phyloP scores from a whole-genome alignment of 2,329 filamentous ascomycete genomes.

The Ophiobolus disseminans region DNA sequence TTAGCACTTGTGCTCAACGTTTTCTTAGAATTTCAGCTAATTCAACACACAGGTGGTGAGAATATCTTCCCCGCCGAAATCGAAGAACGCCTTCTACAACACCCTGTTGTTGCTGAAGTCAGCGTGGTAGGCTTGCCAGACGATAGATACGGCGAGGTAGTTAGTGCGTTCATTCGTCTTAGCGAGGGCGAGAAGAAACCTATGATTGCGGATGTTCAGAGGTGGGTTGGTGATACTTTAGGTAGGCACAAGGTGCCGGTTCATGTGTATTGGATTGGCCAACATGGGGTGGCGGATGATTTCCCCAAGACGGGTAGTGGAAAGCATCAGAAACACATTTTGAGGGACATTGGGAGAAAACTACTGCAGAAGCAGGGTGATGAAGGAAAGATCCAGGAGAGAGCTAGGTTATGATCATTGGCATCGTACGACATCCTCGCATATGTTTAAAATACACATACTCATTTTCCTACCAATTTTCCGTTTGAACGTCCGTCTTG shows the following conservation, averaged over 20 bases:
- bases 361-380: not conserved
- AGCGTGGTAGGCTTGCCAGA: slow-evolving; percentile 73
- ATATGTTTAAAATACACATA: not conserved
- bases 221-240: slow-evolving; percentile 39
- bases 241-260: slow-evolving; percentile 61
- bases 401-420: not conserved
- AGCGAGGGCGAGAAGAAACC: slow-evolving; percentile 18
- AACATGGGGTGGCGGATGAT: slow-evolving; percentile 33
- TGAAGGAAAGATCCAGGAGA: not conserved
- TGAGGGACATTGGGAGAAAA: slow-evolving; percentile 16
- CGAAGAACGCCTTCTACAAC: slow-evolving; percentile 70
- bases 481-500: no score
- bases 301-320: slow-evolving; percentile 50
- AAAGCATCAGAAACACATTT: slow-evolving; percentile 50
- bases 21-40: not conserved
- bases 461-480: no score
- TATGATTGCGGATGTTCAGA: slow-evolving; percentile 32
- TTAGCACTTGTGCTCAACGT: slow-evolving; percentile 16
- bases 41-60: slow-evolving; percentile 27
- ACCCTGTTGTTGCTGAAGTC: slow-evolving; percentile 66
- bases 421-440: not conserved
- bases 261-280: slow-evolving; percentile 76
- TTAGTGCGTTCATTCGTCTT: slow-evolving; percentile 64
- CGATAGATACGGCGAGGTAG: slow-evolving; percentile 72
- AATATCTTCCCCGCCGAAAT: slow-evolving; percentile 71